Conservation (phyloP, 208 protist species). For the Wallacemonas sp. region DNA sequence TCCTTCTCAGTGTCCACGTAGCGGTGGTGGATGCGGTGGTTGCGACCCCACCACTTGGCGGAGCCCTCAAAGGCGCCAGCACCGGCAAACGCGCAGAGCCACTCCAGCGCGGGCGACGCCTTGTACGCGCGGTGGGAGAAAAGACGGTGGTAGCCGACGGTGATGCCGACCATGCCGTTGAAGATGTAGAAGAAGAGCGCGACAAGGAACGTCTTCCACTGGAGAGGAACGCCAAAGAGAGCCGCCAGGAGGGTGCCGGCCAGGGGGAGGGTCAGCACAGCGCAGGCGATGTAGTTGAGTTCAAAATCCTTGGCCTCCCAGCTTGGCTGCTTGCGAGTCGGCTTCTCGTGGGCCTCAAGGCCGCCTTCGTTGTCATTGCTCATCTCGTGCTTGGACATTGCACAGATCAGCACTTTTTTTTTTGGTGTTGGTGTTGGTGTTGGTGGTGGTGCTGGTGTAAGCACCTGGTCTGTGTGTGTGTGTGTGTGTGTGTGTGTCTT, state of each 20-base stretch:
- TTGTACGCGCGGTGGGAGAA: constrained; percentile 89
- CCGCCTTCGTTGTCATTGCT: constrained; percentile 22
- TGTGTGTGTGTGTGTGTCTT: constrained; percentile 13
- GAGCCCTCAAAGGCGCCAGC: constrained; percentile 91
- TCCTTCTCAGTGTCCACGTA: constrained; percentile 92
- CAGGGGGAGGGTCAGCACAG: constrained; percentile 61
- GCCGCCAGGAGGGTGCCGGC: constrained; percentile 30
- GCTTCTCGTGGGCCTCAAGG: constrained; percentile 38
- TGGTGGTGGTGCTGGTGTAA: too few relatives aligned
- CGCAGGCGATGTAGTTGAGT: constrained; percentile 79
- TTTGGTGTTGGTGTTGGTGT: too few relatives aligned
- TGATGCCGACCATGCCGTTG: constrained; percentile 90
- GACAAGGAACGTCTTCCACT: constrained; percentile 74
- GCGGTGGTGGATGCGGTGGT: constrained; percentile 93
- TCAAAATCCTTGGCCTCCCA: constrained; percentile 69
- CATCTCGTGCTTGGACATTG: constrained; percentile 4
- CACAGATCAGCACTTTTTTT: not conserved
- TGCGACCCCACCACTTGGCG: constrained; percentile 88
- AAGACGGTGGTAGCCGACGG: constrained; percentile 89
- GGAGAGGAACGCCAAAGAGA: constrained; percentile 53
- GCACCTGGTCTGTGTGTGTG: not conserved
- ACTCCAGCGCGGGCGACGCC: constrained; percentile 55
- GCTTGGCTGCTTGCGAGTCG: constrained; percentile 43
- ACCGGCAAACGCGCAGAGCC: constrained; percentile 78
- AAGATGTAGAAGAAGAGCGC: constrained; percentile 75